Evolutionary conservation across 805 yeast species (phyloP).

Genomic region (Brettanomyces anomalus): DNA sequence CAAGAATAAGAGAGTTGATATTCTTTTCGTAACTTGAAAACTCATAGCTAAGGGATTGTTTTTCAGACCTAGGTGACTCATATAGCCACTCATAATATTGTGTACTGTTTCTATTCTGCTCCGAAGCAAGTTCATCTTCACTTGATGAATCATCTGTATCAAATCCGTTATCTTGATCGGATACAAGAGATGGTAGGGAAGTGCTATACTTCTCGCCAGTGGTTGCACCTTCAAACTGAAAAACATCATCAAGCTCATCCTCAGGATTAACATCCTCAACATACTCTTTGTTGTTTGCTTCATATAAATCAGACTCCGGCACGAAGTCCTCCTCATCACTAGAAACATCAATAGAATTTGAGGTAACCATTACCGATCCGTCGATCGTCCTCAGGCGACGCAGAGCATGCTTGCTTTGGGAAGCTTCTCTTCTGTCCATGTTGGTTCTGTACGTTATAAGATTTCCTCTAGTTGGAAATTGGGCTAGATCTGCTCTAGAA

Average conservation of each 20-base stretch:
- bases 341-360: constrained; percentile 3
- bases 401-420: no score
- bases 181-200: constrained; percentile 15
- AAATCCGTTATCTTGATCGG: background rate
- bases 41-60: background rate
- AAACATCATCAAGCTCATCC: constrained; percentile 13
- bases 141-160: background rate
- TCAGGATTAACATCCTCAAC: background rate
- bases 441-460: background rate
- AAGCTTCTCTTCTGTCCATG: background rate
- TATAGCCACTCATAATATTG: constrained; percentile 3
- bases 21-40: background rate
- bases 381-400: background rate
- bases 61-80: background rate
- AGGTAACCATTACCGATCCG: background rate
- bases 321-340: constrained; percentile 1
- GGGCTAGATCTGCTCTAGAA: background rate
- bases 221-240: constrained; percentile 16
- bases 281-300: background rate
- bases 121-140: constrained; percentile 3
- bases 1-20: constrained; percentile 3
- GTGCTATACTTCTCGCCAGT: constrained; percentile 9
- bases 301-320: constrained; percentile 1
- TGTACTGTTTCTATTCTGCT: background rate
- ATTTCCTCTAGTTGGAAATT: background rate